Evolutionary conservation across 2,329 filamentous ascomycete genomes (phyloP).

Genomic region (Aspergillaceae sp.): DNA sequence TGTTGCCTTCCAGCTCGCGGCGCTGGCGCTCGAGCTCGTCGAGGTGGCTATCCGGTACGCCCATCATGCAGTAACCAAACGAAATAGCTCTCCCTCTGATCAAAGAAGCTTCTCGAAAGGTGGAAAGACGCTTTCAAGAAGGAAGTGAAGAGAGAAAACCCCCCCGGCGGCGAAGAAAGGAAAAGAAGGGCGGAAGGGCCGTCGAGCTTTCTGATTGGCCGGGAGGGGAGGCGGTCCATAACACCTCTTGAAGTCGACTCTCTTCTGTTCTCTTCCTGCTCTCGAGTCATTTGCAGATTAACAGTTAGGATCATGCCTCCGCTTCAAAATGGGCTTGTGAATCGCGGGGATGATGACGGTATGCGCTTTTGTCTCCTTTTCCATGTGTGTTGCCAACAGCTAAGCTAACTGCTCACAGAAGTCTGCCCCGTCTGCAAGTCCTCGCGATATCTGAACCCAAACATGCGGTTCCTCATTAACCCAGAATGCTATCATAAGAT

Average conservation of each 20-base stretch:
- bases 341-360: constrained; percentile 37
- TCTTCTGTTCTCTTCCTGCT: constrained; percentile 2
- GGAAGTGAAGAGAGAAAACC: constrained; percentile 5
- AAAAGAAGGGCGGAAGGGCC: constrained; percentile 10
- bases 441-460: constrained; percentile 84
- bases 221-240: constrained; percentile 2
- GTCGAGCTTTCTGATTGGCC: constrained; percentile 15
- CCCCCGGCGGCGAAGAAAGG: constrained; percentile 8
- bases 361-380: constrained; percentile 3
- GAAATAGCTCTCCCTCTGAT: no score
- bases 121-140: background rate
- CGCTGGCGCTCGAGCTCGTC: constrained; percentile 67
- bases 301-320: constrained; percentile 21
- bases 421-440: constrained; percentile 97
- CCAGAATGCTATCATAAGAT: constrained; percentile 99
- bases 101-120: no score
- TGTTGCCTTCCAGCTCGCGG: constrained; percentile 63
- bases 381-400: background rate
- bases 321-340: constrained; percentile 22
- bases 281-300: background rate
- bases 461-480: constrained; percentile 93
- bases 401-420: constrained; percentile 42
- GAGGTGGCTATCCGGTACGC: constrained; percentile 44
- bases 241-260: constrained; percentile 4
- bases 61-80: constrained; percentile 14